phyloP scores from a whole-genome alignment of 2,329 filamentous ascomycete genomes.

The Pestalotiopsis sp. region DNA sequence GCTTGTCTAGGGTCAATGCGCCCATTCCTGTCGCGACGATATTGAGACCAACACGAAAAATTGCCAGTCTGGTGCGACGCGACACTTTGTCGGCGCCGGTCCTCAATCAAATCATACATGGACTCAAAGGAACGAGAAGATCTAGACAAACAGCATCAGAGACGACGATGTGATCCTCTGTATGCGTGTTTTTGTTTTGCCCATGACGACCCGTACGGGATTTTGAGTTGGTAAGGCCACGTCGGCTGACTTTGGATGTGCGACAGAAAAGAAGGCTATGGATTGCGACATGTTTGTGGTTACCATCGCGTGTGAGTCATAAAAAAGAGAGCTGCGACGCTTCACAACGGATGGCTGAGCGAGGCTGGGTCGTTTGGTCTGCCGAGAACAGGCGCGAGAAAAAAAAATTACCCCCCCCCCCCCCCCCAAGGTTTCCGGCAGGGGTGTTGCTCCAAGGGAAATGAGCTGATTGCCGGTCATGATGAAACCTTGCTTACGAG shows the following conservation, averaged over 20 bases:
- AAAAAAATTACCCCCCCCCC: no score
- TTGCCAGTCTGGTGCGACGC: constrained; percentile 9
- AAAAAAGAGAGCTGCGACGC: constrained; percentile 2
- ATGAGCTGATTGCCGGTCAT: constrained; percentile 18
- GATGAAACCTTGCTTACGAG: constrained; percentile 17
- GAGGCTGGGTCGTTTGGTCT: constrained; percentile 14
- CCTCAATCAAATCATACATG: background rate
- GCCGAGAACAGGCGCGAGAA: constrained; percentile 9
- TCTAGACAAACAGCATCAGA: background rate
- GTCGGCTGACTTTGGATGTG: background rate
- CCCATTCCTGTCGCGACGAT: constrained; percentile 19
- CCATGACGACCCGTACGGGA: background rate
- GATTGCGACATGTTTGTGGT: constrained; percentile 2
- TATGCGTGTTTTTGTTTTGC: background rate
- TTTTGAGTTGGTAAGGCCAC: constrained; percentile 3
- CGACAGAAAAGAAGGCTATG: constrained; percentile 9
- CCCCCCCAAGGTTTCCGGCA: constrained; percentile 5
- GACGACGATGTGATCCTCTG: background rate
- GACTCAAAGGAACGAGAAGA: background rate
- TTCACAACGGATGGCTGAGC: constrained; percentile 12
- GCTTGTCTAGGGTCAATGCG: constrained; percentile 24
- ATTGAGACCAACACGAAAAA: constrained; percentile 17
- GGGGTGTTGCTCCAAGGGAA: constrained; percentile 14
- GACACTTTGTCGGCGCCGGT: background rate
- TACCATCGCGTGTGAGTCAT: constrained; percentile 11